Percentiles rank a stretch among this genome's conserved stretches.
Conservation (phyloP, 805 yeast species). For the Nakazawaea peltata region DNA sequence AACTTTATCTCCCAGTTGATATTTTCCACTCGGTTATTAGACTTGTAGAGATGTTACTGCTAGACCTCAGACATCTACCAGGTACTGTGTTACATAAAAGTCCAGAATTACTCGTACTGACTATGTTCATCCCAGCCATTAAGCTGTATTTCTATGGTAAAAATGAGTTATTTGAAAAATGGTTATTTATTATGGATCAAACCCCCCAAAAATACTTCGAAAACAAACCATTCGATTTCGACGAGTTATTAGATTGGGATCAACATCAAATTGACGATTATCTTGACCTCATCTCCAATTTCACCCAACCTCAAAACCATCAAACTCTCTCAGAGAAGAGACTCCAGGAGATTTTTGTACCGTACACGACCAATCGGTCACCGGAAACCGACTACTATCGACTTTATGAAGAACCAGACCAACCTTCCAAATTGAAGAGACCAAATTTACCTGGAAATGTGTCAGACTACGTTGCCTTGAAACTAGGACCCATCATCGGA, state of each 20-base stretch:
- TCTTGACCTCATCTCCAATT: conserved; percentile 39
- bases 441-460: too few species aligned
- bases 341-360: conserved; percentile 16
- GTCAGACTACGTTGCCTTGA: too few species aligned
- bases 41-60: conserved; percentile 13
- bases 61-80: conserved; percentile 3
- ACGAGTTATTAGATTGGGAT: conserved; percentile 38
- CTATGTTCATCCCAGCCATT: neutral
- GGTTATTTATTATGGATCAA: too few species aligned
- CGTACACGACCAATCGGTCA: conserved; percentile 1
- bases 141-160: neutral
- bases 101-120: conserved; percentile 8
- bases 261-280: conserved; percentile 37
- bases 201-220: too few species aligned
- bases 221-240: conserved; percentile 19
- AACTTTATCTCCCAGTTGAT: conserved; percentile 42
- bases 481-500: too few species aligned
- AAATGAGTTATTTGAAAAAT: conserved; percentile 17
- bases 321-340: conserved; percentile 14
- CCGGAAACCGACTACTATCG: neutral
- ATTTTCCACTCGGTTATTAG: conserved; percentile 29
- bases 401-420: neutral
- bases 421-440: too few species aligned
- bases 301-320: conserved; percentile 16
- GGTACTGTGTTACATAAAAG: conserved; percentile 6